phyloP scores from a whole-genome alignment of 805 yeast species.

The Candida loeiensis region DNA sequence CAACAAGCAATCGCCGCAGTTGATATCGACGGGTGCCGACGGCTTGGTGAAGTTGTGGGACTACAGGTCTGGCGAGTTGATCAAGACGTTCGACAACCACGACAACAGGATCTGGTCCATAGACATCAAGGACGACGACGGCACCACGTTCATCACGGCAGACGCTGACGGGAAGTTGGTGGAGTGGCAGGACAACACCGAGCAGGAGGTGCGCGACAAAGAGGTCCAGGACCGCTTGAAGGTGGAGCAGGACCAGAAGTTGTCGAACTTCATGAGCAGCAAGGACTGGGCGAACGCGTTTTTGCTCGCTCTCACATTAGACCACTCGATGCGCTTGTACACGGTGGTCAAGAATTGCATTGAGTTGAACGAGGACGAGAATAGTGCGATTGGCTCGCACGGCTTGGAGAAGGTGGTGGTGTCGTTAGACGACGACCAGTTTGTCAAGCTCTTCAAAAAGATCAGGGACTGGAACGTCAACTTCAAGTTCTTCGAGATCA shows the following conservation, averaged over 20 bases:
- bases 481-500: conserved; percentile 70
- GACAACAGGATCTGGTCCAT: conserved; percentile 94
- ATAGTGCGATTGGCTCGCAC: conserved; percentile 50
- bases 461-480: conserved; percentile 95
- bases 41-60: conserved; percentile 94
- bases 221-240: conserved; percentile 48
- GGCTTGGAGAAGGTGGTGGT: conserved; percentile 64
- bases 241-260: conserved; percentile 86
- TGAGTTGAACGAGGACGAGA: conserved; percentile 45
- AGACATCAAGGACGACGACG: conserved; percentile 62
- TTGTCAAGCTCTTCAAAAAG: conserved; percentile 61
- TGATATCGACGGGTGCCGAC: conserved; percentile 86
- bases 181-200: conserved; percentile 86
- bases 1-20: conserved; percentile 56
- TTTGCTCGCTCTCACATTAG: conserved; percentile 74
- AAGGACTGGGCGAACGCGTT: conserved; percentile 90
- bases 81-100: conserved; percentile 84
- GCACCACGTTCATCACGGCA: conserved; percentile 71
- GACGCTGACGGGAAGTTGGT: conserved; percentile 94
- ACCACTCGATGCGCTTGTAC: conserved; percentile 87
- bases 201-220: conserved; percentile 56
- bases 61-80: conserved; percentile 63
- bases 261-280: conserved; percentile 66
- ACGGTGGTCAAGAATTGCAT: conserved; percentile 67
- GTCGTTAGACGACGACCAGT: conserved; percentile 54